Evolutionary conservation across 1,284 basidiomycete genomes (phyloP).

Genomic region (Apiotrichum sp.): DNA sequence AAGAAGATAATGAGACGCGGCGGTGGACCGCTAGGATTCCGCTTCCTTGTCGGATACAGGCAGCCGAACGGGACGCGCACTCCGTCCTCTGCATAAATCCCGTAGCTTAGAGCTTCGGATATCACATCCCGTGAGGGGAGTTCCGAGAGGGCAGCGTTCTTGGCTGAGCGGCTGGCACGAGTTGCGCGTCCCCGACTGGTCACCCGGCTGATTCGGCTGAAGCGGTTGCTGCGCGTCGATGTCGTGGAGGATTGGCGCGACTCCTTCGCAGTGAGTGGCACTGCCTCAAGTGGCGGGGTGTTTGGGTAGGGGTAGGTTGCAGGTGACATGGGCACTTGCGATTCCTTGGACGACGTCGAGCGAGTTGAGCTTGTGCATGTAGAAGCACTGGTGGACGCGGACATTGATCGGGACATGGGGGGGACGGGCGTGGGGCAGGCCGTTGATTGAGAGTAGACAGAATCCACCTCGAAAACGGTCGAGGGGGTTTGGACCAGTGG

Average conservation of each 20-base stretch:
- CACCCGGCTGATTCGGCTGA: not conserved
- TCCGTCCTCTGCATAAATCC: conserved; percentile 30
- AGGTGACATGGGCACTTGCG: not conserved
- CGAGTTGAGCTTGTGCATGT: too few species aligned
- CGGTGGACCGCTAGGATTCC: not conserved
- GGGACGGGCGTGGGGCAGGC: too few species aligned
- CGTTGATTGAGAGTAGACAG: too few species aligned
- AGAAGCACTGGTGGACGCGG: too few species aligned
- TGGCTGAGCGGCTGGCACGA: not conserved
- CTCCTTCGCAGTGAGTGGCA: too few species aligned
- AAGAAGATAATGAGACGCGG: conserved; percentile 36
- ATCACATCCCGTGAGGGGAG: not conserved
- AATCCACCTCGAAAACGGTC: too few species aligned
- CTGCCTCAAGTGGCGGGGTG: not conserved
- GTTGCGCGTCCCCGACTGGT: not conserved
- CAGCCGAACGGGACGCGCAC: conserved; percentile 30
- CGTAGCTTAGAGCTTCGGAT: not conserved
- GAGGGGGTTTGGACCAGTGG: too few species aligned
- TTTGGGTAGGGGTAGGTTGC: not conserved
- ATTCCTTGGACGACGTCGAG: not conserved
- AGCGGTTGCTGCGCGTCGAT: not conserved
- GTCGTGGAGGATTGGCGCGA: not conserved
- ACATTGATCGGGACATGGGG: too few species aligned
- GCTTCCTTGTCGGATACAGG: conserved; percentile 11
- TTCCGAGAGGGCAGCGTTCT: not conserved